Conservation (phyloP, 1,284 basidiomycete genomes). For the Apiotrichum mycotoxinovorans region DNA sequence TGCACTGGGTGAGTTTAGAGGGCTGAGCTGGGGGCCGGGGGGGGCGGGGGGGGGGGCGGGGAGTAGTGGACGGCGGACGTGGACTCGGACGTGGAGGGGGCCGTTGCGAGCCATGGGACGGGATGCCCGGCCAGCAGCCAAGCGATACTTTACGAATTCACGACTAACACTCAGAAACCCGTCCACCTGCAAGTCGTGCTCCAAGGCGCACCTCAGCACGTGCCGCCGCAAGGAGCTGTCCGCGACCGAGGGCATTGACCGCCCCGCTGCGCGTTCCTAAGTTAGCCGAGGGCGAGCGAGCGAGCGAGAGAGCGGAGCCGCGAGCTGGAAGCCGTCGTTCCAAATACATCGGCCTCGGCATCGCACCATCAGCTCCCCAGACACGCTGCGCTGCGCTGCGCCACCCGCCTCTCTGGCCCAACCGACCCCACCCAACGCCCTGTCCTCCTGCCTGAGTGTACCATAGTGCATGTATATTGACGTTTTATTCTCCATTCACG, state of each 20-base stretch:
- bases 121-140: no score
- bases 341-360: background rate
- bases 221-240: constrained; percentile 40
- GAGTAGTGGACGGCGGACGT: background rate
- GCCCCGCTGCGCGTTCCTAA: constrained; percentile 17
- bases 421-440: no score
- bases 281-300: background rate
- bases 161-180: constrained; percentile 33
- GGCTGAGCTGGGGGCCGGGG: background rate
- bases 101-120: background rate
- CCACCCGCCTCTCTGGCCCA: no score
- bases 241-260: constrained; percentile 43
- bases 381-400: no score
- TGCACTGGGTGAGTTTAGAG: constrained; percentile 43
- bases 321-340: background rate
- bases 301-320: background rate
- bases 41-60: background rate
- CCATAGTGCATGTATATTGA: background rate
- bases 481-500: background rate
- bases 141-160: no score
- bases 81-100: background rate
- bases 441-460: no score
- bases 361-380: no score
- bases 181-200: constrained; percentile 42
- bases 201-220: constrained; percentile 31